Base-by-base conservation (phyloP, 768 basidiomycete species). In the Tulasnella sp. region DNA sequence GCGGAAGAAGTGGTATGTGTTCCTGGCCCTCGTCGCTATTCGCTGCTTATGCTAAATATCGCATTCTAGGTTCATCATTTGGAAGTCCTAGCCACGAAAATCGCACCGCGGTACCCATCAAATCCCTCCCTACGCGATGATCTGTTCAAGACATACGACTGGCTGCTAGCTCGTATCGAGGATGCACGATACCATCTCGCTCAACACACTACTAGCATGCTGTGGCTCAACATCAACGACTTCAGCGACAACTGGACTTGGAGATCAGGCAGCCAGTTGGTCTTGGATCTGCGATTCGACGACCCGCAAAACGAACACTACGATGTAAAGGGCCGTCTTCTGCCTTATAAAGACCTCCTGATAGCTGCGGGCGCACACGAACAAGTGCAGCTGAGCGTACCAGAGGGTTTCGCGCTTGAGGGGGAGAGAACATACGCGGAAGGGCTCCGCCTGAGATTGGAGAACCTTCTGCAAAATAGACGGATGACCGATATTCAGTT, bases 161-260 rank as follows among this genome's bases (percentile, higher is more conserved):
- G 49, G 49, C 8, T 51, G n/a, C 24, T 38, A 41, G 32, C 17
- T 44, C 29, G 43, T 23, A 48, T 27, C 21, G 42, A 4, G n/a
- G 23, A 56, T 24, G 55, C 41, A 4, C 26, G 44, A 47, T 5
- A 1, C 5, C 8, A 10, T 3, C 29, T 56, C n/a, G 17, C 15
- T 2, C 43, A 21, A 4, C 43, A 24, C 10, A 17, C 21, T 0
- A 48, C 21, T 7, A 21, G 29, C 15, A n/a, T 43, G 26, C 24
- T 56, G 15, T 56, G 42, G 43, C 26, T 56, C 11, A 56, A 56
- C 55, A 34, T 56, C 11, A 13, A 56, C 44, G 41, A 29, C 3
- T 11, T 15, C 15, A 27, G 24, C 2, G 34, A 53, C 24, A 41
- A 38, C 8, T 53, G 52, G 52, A 34, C 52, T 7, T 53, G 52